Base-by-base conservation (phyloP, 2,329 filamentous ascomycete genomes). In the Didymella lethalis region DNA sequence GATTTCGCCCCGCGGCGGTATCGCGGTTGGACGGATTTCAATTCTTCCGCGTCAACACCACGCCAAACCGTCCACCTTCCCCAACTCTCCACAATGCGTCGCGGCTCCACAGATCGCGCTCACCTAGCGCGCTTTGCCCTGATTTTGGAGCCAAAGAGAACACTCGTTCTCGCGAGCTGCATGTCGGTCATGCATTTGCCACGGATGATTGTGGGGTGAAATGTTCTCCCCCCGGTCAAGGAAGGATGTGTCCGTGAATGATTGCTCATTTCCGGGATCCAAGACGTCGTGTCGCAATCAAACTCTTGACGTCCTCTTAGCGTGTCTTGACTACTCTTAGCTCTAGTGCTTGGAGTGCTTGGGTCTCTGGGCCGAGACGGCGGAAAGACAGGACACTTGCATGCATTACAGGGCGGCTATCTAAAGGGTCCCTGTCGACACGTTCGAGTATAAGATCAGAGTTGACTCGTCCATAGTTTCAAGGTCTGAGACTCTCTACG, bases 341-440 rank as follows among this genome's bases (percentile, higher is more conserved):
- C 64, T 34, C 46, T 60, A 62, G 60, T 66, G 65, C 65, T 66
- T 67, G 51, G 49, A 11, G 28, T 56, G 65, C 62, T 67, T 66
- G 43, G 43, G 34, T 50, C 32, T 36, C 32, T 61, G 53, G 47
- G 51, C 50, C 48, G 45, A 32, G 32, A 48, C 46, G 49, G 45
- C 46, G 55, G 45, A 48, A 47, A 8, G 26, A 51, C 26, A 36
- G 46, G 48, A 26, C 18, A 49, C 44, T 34, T 49, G n/a, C 49
- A 32, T 40, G 31, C 31, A 25, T 7, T n/a, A 26, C 44, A 20
- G 34, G 44, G 48, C 47, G 23, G 43, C 11, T 8, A 32, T 40
- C 4, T 36, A 11, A 25, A 34, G 20, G 3, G 26, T 40, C 45
- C 45, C 47, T 59, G 51, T 46, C 31, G 18, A n/a, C 29, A 16